phyloP scores from a whole-genome alignment of 257 asterid genomes.

The Solanum paucissectum region DNA sequence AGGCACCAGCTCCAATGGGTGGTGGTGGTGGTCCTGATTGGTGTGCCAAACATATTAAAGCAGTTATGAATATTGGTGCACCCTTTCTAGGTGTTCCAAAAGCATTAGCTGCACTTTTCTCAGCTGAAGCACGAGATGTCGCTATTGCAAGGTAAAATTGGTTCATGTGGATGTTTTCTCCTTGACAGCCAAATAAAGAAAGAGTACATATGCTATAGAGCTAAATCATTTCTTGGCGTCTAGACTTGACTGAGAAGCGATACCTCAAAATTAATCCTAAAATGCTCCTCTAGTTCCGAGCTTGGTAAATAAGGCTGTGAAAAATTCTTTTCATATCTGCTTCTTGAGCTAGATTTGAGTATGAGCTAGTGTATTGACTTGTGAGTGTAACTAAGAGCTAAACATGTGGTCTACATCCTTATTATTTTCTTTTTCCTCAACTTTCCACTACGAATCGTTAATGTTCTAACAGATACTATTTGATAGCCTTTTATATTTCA shows the following conservation, averaged over 20 bases:
- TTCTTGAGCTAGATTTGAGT: not conserved
- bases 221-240: not conserved
- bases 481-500: not conserved
- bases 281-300: not conserved
- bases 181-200: not conserved
- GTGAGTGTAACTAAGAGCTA: not conserved
- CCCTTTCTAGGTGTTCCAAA: slow-evolving; percentile 73
- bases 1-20: slow-evolving; percentile 85
- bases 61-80: slow-evolving; percentile 87
- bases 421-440: not conserved
- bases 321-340: not conserved
- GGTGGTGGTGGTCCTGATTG: slow-evolving; percentile 90
- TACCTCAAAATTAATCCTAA: not conserved
- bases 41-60: slow-evolving; percentile 83
- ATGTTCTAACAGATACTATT: not conserved
- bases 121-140: slow-evolving; percentile 70
- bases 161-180: not conserved
- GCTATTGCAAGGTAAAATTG: slow-evolving; percentile 55
- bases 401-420: not conserved
- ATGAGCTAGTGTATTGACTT: not conserved
- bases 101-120: slow-evolving; percentile 74
- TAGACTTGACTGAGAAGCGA: no score
- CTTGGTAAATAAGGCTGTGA: not conserved
- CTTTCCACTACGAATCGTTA: not conserved
- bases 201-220: not conserved